These are phyloP conservation scores for Anthracocystis walkeri DNA, from an alignment of 1,284 basidiomycete genomes.

Conservation along the genomic window DNA sequence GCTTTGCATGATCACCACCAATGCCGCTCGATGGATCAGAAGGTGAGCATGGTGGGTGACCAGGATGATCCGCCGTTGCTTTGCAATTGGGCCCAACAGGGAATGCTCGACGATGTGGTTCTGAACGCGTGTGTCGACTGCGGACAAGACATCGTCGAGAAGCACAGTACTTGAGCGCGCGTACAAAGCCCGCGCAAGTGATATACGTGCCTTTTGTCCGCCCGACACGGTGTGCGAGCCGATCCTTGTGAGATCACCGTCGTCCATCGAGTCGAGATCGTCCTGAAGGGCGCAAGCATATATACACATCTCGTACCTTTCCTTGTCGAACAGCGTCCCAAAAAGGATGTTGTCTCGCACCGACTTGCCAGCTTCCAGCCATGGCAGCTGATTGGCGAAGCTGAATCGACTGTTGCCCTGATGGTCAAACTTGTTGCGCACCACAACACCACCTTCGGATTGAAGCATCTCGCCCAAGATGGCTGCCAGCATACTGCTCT, in stretches of 20 bases:
- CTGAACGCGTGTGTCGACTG: slow-evolving; percentile 76
- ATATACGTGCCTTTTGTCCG: slow-evolving; percentile 64
- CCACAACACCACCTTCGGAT: slow-evolving; percentile 33
- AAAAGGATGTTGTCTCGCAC: slow-evolving; percentile 64
- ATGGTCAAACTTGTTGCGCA: slow-evolving; percentile 47
- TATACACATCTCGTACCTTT: slow-evolving; percentile 55
- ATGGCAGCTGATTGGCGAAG: slow-evolving; percentile 51
- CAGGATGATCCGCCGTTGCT: slow-evolving; percentile 77
- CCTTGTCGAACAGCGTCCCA: slow-evolving; percentile 42
- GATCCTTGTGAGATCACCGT: slow-evolving; percentile 62
- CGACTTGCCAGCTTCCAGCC: slow-evolving; percentile 50
- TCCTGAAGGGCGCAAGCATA: slow-evolving; percentile 59
- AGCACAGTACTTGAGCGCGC: slow-evolving; percentile 58
- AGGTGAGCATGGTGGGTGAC: slow-evolving; percentile 76
- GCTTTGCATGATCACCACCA: slow-evolving; percentile 58
- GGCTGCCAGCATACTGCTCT: slow-evolving; percentile 59
- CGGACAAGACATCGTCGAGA: slow-evolving; percentile 65
- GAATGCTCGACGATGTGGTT: slow-evolving; percentile 71
- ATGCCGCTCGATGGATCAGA: slow-evolving; percentile 33
- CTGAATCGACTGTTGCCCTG: slow-evolving; percentile 53
- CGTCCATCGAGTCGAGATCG: slow-evolving; percentile 61
- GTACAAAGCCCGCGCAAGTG: slow-evolving; percentile 64
- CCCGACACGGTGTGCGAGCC: slow-evolving; percentile 63
- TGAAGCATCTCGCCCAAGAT: slow-evolving; percentile 61
- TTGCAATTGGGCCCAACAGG: slow-evolving; percentile 58